A percentile compares a stretch with the other conserved stretches of the same genome.
Conservation (phyloP, 495 filamentous ascomycete genomes). For the Echria macrotheca region DNA sequence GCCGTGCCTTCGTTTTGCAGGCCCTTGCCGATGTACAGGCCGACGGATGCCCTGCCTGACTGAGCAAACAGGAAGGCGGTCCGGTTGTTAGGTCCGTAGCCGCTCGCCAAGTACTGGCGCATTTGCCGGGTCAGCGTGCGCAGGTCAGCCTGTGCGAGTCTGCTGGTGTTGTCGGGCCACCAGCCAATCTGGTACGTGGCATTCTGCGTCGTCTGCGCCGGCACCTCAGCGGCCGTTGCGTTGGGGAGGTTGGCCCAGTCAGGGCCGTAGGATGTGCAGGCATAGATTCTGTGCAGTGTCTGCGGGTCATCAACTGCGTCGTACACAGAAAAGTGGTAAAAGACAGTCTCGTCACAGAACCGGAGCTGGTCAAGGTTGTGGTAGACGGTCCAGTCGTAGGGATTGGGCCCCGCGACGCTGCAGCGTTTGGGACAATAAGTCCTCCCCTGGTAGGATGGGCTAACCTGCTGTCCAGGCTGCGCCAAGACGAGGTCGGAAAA, state of each 20-base stretch:
- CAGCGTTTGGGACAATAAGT: slow-evolving; percentile 18
- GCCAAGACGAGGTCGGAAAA: too few species aligned
- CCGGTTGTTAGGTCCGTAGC: background rate
- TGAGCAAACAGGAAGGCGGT: slow-evolving; percentile 12
- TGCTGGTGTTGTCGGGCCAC: too few species aligned
- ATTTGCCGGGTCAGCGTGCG: background rate
- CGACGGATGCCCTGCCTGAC: slow-evolving; percentile 9
- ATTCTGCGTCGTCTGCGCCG: too few species aligned
- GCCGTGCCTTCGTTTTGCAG: slow-evolving; percentile 24
- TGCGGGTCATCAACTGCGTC: slow-evolving; percentile 27
- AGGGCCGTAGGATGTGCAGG: slow-evolving; percentile 24
- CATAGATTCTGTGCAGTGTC: slow-evolving; percentile 24
- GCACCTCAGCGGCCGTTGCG: too few species aligned
- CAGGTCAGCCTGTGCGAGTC: background rate
- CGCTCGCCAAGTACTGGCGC: background rate
- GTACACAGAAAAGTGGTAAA: slow-evolving; percentile 28
- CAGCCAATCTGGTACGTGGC: too few species aligned
- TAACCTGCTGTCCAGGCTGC: too few species aligned
- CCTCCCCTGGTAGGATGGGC: too few species aligned
- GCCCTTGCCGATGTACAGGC: slow-evolving; percentile 20
- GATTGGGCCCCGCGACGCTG: slow-evolving; percentile 22
- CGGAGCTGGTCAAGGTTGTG: slow-evolving; percentile 21
- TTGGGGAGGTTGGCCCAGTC: too few species aligned
- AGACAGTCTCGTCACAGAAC: slow-evolving; percentile 24
- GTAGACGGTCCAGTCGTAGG: slow-evolving; percentile 29